Evolutionary conservation across 78 protist genomes (phyloP), one percentile per base, ranked within the genome.

Genomic region (Dictyostelium citrinum): DNA sequence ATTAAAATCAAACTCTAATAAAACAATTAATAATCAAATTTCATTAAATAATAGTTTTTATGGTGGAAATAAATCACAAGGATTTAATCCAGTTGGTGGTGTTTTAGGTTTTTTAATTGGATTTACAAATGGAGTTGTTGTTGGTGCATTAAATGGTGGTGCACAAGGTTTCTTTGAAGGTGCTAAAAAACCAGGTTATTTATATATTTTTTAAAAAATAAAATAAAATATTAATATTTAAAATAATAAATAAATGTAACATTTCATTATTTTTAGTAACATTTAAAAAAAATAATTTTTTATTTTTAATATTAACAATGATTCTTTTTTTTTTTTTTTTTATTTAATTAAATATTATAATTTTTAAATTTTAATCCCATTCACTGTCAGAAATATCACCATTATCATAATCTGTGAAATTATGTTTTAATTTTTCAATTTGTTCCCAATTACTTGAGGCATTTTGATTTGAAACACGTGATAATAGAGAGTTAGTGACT

Each of bases 381-480:
- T 75, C 81, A 75, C 81, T 75, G n/a, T 41, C 81, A 5, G 77
- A 33, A 75, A 22, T 41, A 31, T 41, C 81, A 75, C 33, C 49
- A 39, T 20, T 43, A 75, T 41, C 55, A 74, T 43, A 12, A n/a
- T n/a, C 51, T 12, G 49, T 27, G 39, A 39, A 20, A 27, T n/a
- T 14, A 68, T 74, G 17, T 39, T 39, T 74, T 39, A 74, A 37
- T 17, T 39, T 39, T 74, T 75, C 37, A 22, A 75, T 17, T 41
- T 75, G 61, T 41, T 75, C 60, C 81, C 81, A 75, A 75, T 80
- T 64, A 64, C n/a, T 9, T 27, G 20, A 4, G 27, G 58, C n/a
- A 16, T 82, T 22, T 78, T 88, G 85, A n/a, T 41, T 12, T 45
- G 33, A 12, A 8, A 88, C 93, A 46, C 81, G 61, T 16, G 41